phyloP scores from a whole-genome alignment of 2,329 filamentous ascomycete genomes.

The Epichloe gansuensis region DNA sequence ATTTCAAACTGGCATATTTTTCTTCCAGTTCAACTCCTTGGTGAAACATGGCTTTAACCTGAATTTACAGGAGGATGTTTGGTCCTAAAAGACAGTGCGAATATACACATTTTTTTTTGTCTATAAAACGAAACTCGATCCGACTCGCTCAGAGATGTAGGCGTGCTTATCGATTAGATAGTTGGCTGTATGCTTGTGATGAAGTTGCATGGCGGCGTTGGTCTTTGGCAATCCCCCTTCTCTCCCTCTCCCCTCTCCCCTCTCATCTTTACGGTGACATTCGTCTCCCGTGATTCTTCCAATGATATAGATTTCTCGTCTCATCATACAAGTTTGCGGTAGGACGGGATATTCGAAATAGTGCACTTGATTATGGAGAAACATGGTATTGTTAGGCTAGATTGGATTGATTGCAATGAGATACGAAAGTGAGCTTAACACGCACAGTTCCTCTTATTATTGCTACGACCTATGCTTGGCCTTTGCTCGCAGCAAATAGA shows the following conservation, averaged over 20 bases:
- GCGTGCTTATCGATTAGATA: not conserved
- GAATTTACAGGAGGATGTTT: conserved; percentile 51
- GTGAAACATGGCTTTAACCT: not conserved
- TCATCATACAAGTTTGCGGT: not conserved
- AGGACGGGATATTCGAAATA: not conserved
- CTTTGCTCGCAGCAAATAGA: too few relatives aligned
- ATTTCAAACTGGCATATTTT: not conserved
- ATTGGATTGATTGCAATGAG: too few relatives aligned
- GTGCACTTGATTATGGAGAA: too few relatives aligned
- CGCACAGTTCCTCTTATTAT: too few relatives aligned
- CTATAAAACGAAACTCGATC: not conserved
- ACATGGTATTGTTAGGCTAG: too few relatives aligned
- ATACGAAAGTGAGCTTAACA: too few relatives aligned
- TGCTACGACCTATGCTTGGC: too few relatives aligned
- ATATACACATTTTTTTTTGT: not conserved
- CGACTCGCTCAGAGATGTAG: not conserved
- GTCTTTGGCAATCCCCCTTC: not conserved
- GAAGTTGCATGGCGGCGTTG: conserved; percentile 5
- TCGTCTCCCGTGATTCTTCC: not conserved
- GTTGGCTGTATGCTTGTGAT: not conserved
- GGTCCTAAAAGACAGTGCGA: conserved; percentile 36
- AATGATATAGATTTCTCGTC: not conserved
- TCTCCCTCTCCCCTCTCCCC: too few relatives aligned
- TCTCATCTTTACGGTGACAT: not conserved
- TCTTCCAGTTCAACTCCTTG: not conserved